Conservation (phyloP, 331 rosid species). For the Malus hybrid region DNA sequence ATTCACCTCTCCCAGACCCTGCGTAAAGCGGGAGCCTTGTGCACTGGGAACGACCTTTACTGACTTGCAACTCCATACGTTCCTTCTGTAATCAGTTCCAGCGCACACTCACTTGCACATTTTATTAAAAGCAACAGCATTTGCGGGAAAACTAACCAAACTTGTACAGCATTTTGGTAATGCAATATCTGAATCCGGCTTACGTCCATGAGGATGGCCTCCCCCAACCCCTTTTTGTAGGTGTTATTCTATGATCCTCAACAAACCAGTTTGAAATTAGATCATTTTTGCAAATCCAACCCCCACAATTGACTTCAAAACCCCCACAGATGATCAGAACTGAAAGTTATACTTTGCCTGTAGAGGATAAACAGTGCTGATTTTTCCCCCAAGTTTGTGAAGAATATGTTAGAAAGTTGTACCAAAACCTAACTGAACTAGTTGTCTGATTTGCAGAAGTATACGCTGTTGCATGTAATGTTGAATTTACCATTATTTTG, state of each 20-base stretch:
- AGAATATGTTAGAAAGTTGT: background rate
- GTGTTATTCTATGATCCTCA: no score
- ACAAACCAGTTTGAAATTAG: background rate
- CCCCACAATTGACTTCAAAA: background rate
- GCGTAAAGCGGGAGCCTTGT: no score
- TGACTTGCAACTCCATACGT: background rate
- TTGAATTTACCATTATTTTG: conserved; percentile 1
- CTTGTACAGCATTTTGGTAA: background rate
- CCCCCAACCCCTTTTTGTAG: no score
- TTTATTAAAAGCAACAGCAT: background rate
- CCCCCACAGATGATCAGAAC: background rate
- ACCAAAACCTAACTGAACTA: background rate
- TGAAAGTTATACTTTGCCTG: no score
- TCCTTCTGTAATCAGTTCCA: background rate
- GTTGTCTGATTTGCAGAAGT: background rate
- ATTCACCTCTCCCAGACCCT: no score
- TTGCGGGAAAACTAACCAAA: background rate
- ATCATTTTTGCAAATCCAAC: background rate
- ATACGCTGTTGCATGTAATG: background rate
- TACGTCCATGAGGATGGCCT: no score
- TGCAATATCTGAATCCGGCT: background rate
- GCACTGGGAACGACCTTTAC: no score
- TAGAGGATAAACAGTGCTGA: no score
- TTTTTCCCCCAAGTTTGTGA: background rate
- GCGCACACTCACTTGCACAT: background rate